phyloP scores from a whole-genome alignment of 495 filamentous ascomycete genomes.

The Penicillium samsonianum region DNA sequence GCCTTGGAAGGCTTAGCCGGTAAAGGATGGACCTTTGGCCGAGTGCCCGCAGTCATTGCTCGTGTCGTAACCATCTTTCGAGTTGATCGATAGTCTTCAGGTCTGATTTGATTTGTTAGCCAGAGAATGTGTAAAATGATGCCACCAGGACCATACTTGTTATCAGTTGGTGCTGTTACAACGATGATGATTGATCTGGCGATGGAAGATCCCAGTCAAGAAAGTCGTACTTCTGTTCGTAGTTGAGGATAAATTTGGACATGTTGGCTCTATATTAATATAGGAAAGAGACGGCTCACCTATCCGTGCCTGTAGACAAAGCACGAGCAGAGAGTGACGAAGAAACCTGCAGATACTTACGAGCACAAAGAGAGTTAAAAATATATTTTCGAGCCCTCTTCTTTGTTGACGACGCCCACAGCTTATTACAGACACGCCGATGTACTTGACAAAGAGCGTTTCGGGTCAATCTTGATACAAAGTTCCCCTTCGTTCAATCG shows the following conservation, averaged over 20 bases:
- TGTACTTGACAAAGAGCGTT: neutral
- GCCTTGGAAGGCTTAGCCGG: neutral
- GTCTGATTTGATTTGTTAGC: neutral
- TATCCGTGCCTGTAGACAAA: neutral
- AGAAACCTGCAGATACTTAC: neutral
- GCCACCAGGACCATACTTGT: neutral
- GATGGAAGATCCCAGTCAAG: neutral
- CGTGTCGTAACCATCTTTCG: neutral
- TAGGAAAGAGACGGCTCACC: neutral
- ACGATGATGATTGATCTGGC: neutral
- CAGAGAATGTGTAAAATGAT: neutral
- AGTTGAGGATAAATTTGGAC: neutral
- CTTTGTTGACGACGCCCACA: neutral
- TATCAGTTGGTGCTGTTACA: neutral
- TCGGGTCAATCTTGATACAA: neutral
- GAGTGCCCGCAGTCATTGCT: neutral
- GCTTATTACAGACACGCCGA: neutral
- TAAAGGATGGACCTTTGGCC: neutral
- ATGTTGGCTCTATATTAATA: conserved; percentile 8
- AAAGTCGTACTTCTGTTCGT: neutral
- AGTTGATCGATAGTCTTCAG: neutral
- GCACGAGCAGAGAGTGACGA: neutral
- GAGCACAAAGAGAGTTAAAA: conserved; percentile 6
- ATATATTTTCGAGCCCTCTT: neutral
- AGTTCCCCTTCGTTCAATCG: neutral